A percentile compares a stretch with the other conserved stretches of the same genome.
Conservation (phyloP, 2,329 filamentous ascomycete species). For the Aspergillus persii region DNA sequence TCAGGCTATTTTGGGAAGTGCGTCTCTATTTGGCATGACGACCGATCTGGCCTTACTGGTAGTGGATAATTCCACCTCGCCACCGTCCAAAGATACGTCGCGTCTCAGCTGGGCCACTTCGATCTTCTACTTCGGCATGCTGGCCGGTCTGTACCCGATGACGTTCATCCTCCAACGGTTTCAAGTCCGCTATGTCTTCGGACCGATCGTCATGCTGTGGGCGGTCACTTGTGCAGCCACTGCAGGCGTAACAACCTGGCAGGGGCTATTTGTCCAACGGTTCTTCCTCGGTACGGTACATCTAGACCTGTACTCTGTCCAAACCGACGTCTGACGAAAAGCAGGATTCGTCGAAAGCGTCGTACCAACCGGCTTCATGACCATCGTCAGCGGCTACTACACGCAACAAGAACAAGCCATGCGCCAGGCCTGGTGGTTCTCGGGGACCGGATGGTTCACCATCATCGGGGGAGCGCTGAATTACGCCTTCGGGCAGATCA, state of each 20-base stretch:
- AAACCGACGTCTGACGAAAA: neutral
- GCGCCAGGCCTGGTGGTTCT: slow-evolving; percentile 68
- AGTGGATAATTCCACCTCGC: slow-evolving; percentile 49
- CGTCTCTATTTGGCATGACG: slow-evolving; percentile 74
- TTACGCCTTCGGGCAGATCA: slow-evolving; percentile 66
- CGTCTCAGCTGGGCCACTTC: slow-evolving; percentile 75
- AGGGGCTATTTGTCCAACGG: slow-evolving; percentile 64
- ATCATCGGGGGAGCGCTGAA: slow-evolving; percentile 64
- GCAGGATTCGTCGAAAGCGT: slow-evolving; percentile 60
- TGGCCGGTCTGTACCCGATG: slow-evolving; percentile 71
- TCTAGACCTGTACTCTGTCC: too few species aligned
- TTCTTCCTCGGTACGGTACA: slow-evolving; percentile 53
- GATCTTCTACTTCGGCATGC: slow-evolving; percentile 77
- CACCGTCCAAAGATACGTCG: slow-evolving; percentile 62
- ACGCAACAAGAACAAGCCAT: slow-evolving; percentile 64
- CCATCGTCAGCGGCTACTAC: slow-evolving; percentile 61
- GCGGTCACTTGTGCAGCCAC: slow-evolving; percentile 66
- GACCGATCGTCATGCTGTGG: slow-evolving; percentile 58
- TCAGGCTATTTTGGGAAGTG: slow-evolving; percentile 69
- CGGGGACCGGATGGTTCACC: slow-evolving; percentile 55
- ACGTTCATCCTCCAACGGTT: slow-evolving; percentile 69
- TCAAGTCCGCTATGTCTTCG: slow-evolving; percentile 62
- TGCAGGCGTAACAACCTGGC: slow-evolving; percentile 62
- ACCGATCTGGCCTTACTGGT: slow-evolving; percentile 62
- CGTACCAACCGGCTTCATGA: slow-evolving; percentile 67